Evolutionary conservation across 2,329 filamentous ascomycete species (phyloP), one percentile per base, ranked within the genome.

Genomic region (Tolypocladium nubicola): DNA sequence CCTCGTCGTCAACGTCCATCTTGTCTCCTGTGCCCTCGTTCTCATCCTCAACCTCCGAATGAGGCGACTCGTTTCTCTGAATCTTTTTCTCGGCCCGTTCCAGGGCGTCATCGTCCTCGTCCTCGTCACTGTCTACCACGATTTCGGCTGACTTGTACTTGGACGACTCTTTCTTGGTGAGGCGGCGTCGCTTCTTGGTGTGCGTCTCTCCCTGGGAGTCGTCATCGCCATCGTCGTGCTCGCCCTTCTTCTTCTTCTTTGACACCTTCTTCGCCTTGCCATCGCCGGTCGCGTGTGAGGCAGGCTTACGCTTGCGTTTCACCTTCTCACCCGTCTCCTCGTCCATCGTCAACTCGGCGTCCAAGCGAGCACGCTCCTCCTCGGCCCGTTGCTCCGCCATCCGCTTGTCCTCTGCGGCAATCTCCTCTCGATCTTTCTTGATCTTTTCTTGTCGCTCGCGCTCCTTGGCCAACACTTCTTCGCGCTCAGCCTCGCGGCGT

Each of bases 101-200:
- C 4, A 79, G 70, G 6, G 69, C 71, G 16, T 72, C 72, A 9
- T 74, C 68, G 11, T 71, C 76, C 3, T 78, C 79, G 14, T 81
- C 82, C 19, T 81, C 83, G 61, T 89, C 86, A 60, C 86, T 90
- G 61, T 93, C 88, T 50, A 90, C 87, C 35, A 96, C 85, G 61
- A 91, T 83, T 72, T 96, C 91, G 1, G 82, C 85, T 54, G 88
- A 92, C 80, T 96, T 96, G 79, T 83, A 96, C 73, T 96, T 95
- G 70, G 68, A 62, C 35, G 67, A 65, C 56, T 73, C 71, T 60
- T 73, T 75, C 61, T 83, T 79, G 60, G 73, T 79, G 66, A 81
- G 79, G 59, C 75, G 80, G 57, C 82, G 80, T 66, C 82, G 84
- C 71, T 87, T 87, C 68, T 84, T 85, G 26, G 81, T 80, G 58